Evolutionary conservation across 1,139 yeast species (phyloP).

Genomic region (Chernovozyma aurita): DNA sequence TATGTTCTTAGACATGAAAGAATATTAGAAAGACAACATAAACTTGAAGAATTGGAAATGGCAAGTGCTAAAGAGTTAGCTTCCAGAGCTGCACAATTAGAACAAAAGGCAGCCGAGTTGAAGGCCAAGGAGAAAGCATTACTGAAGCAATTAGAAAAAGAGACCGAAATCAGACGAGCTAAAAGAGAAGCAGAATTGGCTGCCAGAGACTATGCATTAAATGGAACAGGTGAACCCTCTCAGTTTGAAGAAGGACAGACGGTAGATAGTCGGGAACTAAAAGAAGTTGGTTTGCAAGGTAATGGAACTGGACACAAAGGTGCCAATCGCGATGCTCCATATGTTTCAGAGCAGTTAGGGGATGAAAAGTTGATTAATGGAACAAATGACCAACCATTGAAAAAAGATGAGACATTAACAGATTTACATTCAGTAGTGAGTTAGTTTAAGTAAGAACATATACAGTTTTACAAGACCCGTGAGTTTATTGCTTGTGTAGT

Average conservation of each 20-base stretch:
- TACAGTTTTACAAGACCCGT: too few species aligned
- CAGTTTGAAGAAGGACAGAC: background rate
- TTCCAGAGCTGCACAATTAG: constrained; percentile 68
- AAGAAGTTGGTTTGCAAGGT: background rate
- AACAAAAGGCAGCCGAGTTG: constrained; percentile 69
- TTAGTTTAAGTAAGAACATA: background rate
- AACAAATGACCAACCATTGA: constrained; percentile 15
- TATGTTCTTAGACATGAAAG: constrained; percentile 75
- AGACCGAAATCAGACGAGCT: constrained; percentile 12
- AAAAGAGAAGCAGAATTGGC: constrained; percentile 8
- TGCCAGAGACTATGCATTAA: background rate
- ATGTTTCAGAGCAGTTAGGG: background rate
- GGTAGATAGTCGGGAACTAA: background rate
- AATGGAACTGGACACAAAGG: background rate
- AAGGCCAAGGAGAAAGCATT: constrained; percentile 60
- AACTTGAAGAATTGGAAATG: constrained; percentile 72
- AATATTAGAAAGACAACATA: constrained; percentile 68
- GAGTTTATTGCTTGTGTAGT: too few species aligned
- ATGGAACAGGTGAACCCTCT: background rate
- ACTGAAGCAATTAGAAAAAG: constrained; percentile 33
- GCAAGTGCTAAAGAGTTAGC: constrained; percentile 73
- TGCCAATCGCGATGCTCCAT: background rate
- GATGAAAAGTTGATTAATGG: background rate
- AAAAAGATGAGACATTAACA: constrained; percentile 51
- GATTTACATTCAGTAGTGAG: constrained; percentile 45